Base-by-base conservation (phyloP, 1,139 yeast genomes). In the Candida tunisiensis region DNA sequence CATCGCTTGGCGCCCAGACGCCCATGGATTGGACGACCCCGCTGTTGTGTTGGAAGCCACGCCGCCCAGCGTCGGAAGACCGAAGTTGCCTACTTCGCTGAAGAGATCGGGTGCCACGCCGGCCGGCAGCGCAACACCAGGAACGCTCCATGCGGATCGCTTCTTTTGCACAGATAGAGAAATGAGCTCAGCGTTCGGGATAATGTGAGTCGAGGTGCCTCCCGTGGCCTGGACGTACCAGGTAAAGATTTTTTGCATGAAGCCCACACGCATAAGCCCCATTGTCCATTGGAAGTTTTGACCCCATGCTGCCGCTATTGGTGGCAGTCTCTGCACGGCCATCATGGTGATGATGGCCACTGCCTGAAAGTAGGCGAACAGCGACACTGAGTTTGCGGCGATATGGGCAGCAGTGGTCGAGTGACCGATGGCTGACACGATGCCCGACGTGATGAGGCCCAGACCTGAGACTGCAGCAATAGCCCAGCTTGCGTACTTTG, bases 191-290 rank as follows among this genome's bases (percentile, higher is more conserved):
- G 57, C 49, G 42, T 71, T 69, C 10, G 65, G 55, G 27, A 83
- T 51, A 25, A 82, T 67, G 32, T 77, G 75, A 3, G 94, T 74
- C 3, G 92, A 73, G 1, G 65, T 51, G 33, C 98, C 98, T 24
- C 95, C 95, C 1, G 98, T 88, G n/a, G 94, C 62, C 53, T 85
- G 93, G 31, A 88, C 73, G 53, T 88, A 88, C 98, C 98, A 88
- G 48, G 74, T 69, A 41, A 92, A 75, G 33, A 85, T 79, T 27
- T 60, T 51, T 52, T 88, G 98, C 69, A 88, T 77, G 45, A 85
- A 82, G n/a, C 57, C 57, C 8, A 72, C 70, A 32, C 66, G 63
- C 41, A 91, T 80, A 36, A 88, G 72, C 30, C 98, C 98, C 64
- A 88, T 65, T 5, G 95, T 74, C 98, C 98, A 88, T 56, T 73